These are phyloP conservation scores for Abrus precatorius DNA, from an alignment of 306 rosid species.

Conservation along the genomic window DNA sequence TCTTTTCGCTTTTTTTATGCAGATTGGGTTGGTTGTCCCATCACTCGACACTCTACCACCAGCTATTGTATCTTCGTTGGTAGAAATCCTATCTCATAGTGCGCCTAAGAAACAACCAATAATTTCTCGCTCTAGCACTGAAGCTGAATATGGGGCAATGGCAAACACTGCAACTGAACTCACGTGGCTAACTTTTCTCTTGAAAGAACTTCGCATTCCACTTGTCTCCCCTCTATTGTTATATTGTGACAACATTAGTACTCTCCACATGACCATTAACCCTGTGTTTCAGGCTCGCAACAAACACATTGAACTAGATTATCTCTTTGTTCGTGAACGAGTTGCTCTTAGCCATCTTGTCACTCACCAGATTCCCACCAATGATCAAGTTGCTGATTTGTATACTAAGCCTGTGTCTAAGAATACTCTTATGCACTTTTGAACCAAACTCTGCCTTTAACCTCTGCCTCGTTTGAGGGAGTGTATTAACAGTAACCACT, in stretches of 20 bases:
- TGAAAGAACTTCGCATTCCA: background rate
- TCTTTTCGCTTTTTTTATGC: conserved; percentile 4
- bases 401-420: background rate
- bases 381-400: background rate
- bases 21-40: conserved; percentile 17
- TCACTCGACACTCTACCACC: background rate
- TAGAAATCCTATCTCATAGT: background rate
- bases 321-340: background rate
- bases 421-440: background rate
- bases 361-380: background rate
- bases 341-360: background rate
- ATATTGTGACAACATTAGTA: background rate
- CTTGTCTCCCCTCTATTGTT: background rate
- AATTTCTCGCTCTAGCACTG: background rate
- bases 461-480: background rate
- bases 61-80: background rate
- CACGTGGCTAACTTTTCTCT: background rate
- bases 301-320: background rate
- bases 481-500: background rate
- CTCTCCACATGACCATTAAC: background rate
- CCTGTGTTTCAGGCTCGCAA: background rate
- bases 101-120: background rate
- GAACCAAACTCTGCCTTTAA: background rate
- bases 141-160: background rate
- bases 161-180: background rate